Conservation (phyloP, 2,329 filamentous ascomycete species). For the Aspergillus sojae region DNA sequence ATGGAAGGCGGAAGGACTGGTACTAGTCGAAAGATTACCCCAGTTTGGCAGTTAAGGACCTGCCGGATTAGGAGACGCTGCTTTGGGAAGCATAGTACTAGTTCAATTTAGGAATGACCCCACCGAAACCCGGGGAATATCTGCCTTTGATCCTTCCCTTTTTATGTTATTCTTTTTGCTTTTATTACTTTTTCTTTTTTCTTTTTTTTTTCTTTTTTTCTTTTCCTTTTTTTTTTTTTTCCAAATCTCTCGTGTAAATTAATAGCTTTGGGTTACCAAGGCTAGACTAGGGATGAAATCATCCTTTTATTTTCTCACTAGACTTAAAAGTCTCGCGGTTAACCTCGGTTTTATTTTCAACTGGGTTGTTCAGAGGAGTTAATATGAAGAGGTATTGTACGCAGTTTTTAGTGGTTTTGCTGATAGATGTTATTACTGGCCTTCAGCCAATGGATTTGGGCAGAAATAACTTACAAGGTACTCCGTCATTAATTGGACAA, state of each 20-base stretch:
- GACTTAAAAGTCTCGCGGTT: not conserved
- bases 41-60: conserved; percentile 18
- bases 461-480: not conserved
- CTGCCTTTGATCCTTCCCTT: not conserved
- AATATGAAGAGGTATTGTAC: not conserved
- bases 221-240: not conserved
- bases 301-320: not conserved
- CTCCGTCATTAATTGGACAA: not conserved
- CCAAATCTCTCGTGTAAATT: not conserved
- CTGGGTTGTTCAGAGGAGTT: not conserved
- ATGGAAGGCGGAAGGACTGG: not conserved
- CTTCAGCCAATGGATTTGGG: not conserved
- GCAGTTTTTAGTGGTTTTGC: not conserved
- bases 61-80: conserved; percentile 15
- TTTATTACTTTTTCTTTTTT: not conserved
- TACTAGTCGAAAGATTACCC: conserved; percentile 9
- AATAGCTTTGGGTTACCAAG: not conserved
- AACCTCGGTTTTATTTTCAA: not conserved
- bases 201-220: too few relatives aligned
- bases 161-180: not conserved
- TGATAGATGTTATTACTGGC: not conserved
- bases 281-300: not conserved
- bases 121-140: conserved; percentile 12
- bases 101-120: conserved; percentile 2
- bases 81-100: conserved; percentile 4